Evolutionary conservation across 179 eudicot species (phyloP), one percentile per base, ranked within the genome.

Genomic region (Sideroxylon spinosum): DNA sequence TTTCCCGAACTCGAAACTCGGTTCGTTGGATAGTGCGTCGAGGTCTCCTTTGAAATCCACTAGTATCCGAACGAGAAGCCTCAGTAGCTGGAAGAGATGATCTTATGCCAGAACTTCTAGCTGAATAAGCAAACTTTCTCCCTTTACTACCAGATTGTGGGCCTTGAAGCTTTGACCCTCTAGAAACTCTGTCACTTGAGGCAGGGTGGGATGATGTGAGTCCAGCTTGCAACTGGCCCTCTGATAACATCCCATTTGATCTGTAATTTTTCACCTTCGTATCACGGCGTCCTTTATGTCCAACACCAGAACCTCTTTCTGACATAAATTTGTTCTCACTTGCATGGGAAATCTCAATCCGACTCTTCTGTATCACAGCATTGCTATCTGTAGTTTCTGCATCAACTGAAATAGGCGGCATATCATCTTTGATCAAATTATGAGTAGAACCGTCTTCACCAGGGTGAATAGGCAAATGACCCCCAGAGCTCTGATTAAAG

Each of bases 1-100:
- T 88, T 79, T 90, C 95, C 60, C 98, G 89, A 73, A 92, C 86
- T 76, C 96, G 93, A 79, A 92, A 95, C 86, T 95, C 99, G 73
- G 86, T 88, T 80, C 94, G 90, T 75, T 87, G 92, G 66, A 82
- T 78, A 61, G 88, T 82, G 71, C 91, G 89, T 16, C 91, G 86
- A 74, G 90, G 90, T 81, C 89, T 90, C 82, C 96, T 90, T 81
- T 89, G 96, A 82, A 80, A 90, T 56, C 88, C 90, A 88, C 82
- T 85, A 71, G 83, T 84, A 67, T 88, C 90, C 29, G 85, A 70
- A 48, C 76, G 81, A 72, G 84, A 78, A 49, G 77, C 78, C 65
- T 88, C 97, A 81, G 81, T 76, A 85, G 81, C 77, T 4, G 69
- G 78, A 69, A 85, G 82, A 61, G 87, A 85, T 65, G 89, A 85